Percentiles rank a stretch among this genome's conserved stretches.
Conservation (phyloP, 805 yeast genomes). For the Metschnikowia amazonensis region DNA sequence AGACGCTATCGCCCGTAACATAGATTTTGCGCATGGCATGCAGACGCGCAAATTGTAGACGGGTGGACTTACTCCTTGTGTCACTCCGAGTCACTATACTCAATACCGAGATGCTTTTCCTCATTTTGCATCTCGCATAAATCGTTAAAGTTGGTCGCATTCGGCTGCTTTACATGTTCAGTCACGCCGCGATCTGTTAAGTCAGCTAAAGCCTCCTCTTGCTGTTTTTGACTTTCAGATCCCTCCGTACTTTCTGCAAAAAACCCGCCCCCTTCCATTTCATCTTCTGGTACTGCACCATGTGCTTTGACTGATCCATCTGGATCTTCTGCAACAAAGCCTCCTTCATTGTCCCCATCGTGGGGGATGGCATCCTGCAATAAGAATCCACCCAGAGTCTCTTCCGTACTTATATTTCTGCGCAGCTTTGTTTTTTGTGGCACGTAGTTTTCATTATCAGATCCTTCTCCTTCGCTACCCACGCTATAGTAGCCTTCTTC, state of each 20-base stretch:
- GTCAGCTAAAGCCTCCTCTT: neutral
- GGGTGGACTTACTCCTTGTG: neutral
- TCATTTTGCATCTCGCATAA: slow-evolving; percentile 8
- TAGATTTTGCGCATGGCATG: neutral
- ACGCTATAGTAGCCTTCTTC: slow-evolving; percentile 22
- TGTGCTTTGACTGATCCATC: neutral
- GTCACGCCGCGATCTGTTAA: too few species aligned
- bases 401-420: neutral
- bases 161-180: neutral
- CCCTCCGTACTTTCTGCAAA: slow-evolving; percentile 11
- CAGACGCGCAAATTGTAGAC: neutral
- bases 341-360: neutral
- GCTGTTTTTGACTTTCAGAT: neutral
- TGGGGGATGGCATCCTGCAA: neutral
- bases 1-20: neutral
- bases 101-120: slow-evolving; percentile 20
- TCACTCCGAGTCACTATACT: slow-evolving; percentile 19
- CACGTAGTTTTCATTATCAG: slow-evolving; percentile 11
- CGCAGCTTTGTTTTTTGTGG: slow-evolving; percentile 8
- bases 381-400: slow-evolving; percentile 8
- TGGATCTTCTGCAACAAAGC: neutral
- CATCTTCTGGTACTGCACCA: slow-evolving; percentile 1
- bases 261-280: slow-evolving; percentile 24
- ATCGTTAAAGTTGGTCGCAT: neutral
- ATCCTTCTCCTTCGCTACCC: slow-evolving; percentile 15